These are phyloP conservation scores for Colletotrichum endophyticum DNA, from an alignment of 2,329 filamentous ascomycete genomes.

Conservation along the genomic window DNA sequence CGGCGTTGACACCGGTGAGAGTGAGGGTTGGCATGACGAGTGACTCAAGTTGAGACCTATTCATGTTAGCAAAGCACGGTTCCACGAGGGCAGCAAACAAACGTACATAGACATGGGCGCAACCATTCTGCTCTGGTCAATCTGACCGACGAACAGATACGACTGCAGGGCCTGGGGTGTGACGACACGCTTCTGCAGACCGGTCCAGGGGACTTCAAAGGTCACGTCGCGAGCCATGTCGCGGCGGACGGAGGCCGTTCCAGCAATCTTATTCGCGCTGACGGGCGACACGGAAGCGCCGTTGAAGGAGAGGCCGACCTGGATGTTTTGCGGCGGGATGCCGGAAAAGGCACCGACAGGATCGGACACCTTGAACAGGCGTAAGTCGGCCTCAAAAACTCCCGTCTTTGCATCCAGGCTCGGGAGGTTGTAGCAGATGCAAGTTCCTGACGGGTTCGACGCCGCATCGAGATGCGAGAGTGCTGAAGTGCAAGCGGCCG, in stretches of 20 bases:
- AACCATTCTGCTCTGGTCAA: slow-evolving; percentile 62
- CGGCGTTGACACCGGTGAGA: slow-evolving; percentile 61
- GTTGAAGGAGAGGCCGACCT: slow-evolving; percentile 58
- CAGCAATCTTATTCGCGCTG: slow-evolving; percentile 29
- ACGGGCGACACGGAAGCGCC: slow-evolving; percentile 58
- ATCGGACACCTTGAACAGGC: slow-evolving; percentile 72
- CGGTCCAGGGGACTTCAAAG: neutral
- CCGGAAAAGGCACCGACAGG: slow-evolving; percentile 59
- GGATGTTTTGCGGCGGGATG: slow-evolving; percentile 56
- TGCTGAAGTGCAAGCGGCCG: slow-evolving; percentile 62
- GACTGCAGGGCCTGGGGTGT: slow-evolving; percentile 58
- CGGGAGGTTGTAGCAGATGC: slow-evolving; percentile 83
- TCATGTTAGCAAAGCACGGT: slow-evolving; percentile 11
- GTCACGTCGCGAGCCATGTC: slow-evolving; percentile 20
- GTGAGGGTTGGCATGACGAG: slow-evolving; percentile 73
- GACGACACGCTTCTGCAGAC: slow-evolving; percentile 18
- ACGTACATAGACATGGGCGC: slow-evolving; percentile 67
- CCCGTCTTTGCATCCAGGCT: slow-evolving; percentile 71
- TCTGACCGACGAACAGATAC: slow-evolving; percentile 72
- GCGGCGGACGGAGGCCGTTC: slow-evolving; percentile 25
- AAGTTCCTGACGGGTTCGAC: slow-evolving; percentile 77
- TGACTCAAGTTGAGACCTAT: slow-evolving; percentile 62
- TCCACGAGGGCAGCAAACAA: neutral
- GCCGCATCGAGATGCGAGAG: slow-evolving; percentile 61
- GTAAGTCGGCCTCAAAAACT: slow-evolving; percentile 77